Evolutionary conservation across 73 alveolate genomes (phyloP), one percentile per base, ranked within the genome.

Genomic region (Paramecium sonneborni): DNA sequence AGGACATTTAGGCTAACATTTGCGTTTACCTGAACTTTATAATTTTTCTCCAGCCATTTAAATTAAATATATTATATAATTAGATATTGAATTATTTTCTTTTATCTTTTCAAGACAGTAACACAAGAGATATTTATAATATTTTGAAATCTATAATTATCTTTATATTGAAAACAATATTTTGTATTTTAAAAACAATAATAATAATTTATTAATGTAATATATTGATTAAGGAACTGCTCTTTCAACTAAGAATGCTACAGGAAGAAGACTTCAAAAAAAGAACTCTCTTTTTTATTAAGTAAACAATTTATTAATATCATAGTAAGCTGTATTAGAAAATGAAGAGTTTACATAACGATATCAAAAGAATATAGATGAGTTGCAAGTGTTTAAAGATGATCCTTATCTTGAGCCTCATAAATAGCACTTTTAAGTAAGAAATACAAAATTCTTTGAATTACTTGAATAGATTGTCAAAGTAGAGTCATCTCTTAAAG

Each of bases 381-480:
- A 79, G 18, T 39, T 79, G 2, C n/a, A 79, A 79, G 55, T 79
- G 11, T 79, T 79, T 21, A 79, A 79, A n/a, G 90, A 79, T 79
- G 90, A 79, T 23, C 39, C 35, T 20, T 74, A 74, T 37, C 87
- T 74, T 34, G 87, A 57, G 26, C 91, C 85, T 8, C 76, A n/a
- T 20, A 88, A 88, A 44, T 56, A 88, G 30, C 94, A 88, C 34
- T 88, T 88, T 62, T 38, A 62, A 43, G 94, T 88, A 5, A 88
- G 94, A 46, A 88, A 88, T 23, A 91, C 74, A 0, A 82, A 62
- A 56, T 88, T 88, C 85, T 69, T 76, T 46, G 85, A 88, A 69
- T 20, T 44, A 55, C 84, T 70, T 14, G 76, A 76, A 48, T 55
- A 88, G 37, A 70, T 88, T 18, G 79, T 88, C 20, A 69, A 62